Percentiles rank a stretch among this genome's conserved stretches.
phyloP scores from a whole-genome alignment of 805 yeast species.

The Myxozyma sirexii region DNA sequence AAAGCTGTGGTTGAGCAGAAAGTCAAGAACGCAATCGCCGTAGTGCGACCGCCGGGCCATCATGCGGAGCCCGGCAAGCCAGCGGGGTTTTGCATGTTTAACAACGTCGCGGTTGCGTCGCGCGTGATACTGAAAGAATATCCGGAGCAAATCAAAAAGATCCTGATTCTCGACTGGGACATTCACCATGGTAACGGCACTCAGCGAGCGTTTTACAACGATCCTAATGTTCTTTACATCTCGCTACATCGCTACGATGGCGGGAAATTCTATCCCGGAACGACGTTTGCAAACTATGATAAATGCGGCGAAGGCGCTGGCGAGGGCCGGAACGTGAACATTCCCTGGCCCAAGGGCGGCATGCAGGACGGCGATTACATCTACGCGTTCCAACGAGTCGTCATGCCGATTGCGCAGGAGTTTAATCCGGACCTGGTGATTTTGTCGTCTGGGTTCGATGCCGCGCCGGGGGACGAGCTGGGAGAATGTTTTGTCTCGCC shows the following conservation, averaged over 20 bases:
- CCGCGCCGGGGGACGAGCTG: conserved; percentile 96
- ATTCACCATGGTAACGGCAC: conserved; percentile 99
- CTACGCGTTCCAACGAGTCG: conserved; percentile 81
- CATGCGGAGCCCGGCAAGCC: conserved; percentile 98
- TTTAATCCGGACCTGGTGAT: conserved; percentile 92
- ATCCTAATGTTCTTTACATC: conserved; percentile 86
- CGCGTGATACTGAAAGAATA: conserved; percentile 75
- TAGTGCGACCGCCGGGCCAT: conserved; percentile 98
- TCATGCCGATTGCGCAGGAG: conserved; percentile 86
- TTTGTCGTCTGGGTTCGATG: conserved; percentile 95
- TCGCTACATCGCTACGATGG: conserved; percentile 91
- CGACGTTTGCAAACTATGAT: conserved; percentile 77
- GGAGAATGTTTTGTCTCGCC: conserved; percentile 97
- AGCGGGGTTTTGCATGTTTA: conserved; percentile 94
- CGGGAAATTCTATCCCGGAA: conserved; percentile 93
- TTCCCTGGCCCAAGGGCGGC: conserved; percentile 92
- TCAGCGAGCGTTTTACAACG: conserved; percentile 85
- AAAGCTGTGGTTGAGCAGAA: conserved; percentile 90
- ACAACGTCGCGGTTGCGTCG: conserved; percentile 97
- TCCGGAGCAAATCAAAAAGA: conserved; percentile 84
- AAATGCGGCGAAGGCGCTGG: conserved; percentile 86
- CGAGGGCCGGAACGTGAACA: conserved; percentile 74
- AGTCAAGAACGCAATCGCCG: conserved; percentile 90
- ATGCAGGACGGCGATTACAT: conserved; percentile 95
- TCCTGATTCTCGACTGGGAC: conserved; percentile 94